Evolutionary conservation across 2,329 filamentous ascomycete species (phyloP), one percentile per base, ranked within the genome.

Genomic region (Annulohypoxylon truncatum): DNA sequence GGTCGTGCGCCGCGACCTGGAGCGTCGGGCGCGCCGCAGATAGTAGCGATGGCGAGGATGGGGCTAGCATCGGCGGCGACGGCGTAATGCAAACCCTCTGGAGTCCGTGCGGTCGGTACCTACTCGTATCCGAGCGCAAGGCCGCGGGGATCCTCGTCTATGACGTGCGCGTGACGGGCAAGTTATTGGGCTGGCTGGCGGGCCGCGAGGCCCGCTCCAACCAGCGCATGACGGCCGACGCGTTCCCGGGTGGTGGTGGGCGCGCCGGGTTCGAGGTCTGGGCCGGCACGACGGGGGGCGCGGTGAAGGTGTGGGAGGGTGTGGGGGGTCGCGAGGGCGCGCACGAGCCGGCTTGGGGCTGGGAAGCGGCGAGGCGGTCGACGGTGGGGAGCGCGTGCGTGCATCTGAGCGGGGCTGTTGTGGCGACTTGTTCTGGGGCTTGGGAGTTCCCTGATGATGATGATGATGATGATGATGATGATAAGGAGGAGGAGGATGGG

Each of bases 101-200:
- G 89, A 90, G 87, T 67, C 83, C 84, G 0, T 90, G 88, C 67
- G 89, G 88, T 5, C 81, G 86, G 38, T 90, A 90, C 72, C 79
- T 90, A 18, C 77, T 87, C n/a, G 79, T 90, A 48, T 87, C 86
- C 70, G 89, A 90, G 79, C 82, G 89, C 4, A 83, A 83, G 68
- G 82, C 87, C 0, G 75, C 72, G 4, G 85, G 86, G 2, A 72
- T 90, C 35, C 77, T 90, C 24, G 83, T 90, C 2, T 90, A 90
- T 76, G 89, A 90, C 72, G 82, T 90, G 31, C 83, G 89, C 15
- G 87, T 85, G 6, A 83, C 85, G 2, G 84, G 86, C 7, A 81
- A 82, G 68, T 79, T 89, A n/a, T 79, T 90, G 2, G 82, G 81
- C n/a, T 82, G 82, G 55, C 77, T 90, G 9, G 75, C 79, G 0